Base-by-base conservation (phyloP, 2,329 filamentous ascomycete species). In the Massarina eburnea region DNA sequence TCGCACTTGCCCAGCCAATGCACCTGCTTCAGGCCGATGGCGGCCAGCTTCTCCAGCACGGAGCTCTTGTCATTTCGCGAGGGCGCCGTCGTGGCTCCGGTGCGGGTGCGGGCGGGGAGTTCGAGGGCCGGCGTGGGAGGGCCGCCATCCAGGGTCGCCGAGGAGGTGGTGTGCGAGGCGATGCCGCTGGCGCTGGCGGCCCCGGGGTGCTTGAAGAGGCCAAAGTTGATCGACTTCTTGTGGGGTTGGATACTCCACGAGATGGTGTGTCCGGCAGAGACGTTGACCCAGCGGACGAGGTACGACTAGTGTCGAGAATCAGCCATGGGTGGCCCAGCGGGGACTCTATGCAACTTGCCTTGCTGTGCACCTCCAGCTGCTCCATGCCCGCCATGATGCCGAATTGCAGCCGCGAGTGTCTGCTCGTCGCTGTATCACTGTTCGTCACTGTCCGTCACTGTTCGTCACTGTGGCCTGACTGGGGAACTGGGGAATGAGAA, bases 221-320 rank as follows among this genome's bases (percentile, higher is more conserved):
- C 94, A 70, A 99, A 96, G 74, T 97, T 96, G 72, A 99, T 87
- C 48, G 92, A 96, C 75, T 96, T 97, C 76, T 95, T 97, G 71
- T 97, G 91, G 34, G 94, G 94, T 67, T 97, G 91, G 30, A 99
- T 83, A 64, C 90, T 96, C 94, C 94, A 99, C 14, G 91, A 96
- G 61, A 99, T 91, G 40, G 91, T 96, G 71, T 96, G 86, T 43
- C 88, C 88, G 54, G 90, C 85, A 45, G 91, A 85, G 58, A 96
- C 92, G 67, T 90, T 87, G 59, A 96, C 89, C 92, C 94, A 99
- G 66, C 94, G 90, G 46, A 99, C 89, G 60, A 99, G 91, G 74
- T 99, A 99, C 54, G 91, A 96, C 94, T 97, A 26, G 19, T 21
- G 55, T 43, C 42, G 34, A n/a, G 35, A 47, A 44, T 33, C 27